Conservation (phyloP, 805 yeast genomes). For the Lipomyces starkeyi region DNA sequence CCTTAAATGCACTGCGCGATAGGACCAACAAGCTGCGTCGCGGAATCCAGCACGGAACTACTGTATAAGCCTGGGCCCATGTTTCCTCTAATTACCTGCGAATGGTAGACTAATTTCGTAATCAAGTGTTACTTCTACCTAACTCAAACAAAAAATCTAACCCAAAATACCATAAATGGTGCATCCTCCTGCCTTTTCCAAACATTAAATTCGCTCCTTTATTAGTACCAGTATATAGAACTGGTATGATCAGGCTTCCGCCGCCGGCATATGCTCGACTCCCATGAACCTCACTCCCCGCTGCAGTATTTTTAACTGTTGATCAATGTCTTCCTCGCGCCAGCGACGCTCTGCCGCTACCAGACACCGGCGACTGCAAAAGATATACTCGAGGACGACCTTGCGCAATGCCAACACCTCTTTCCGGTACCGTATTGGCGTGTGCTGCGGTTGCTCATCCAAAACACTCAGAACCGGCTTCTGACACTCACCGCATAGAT, state of each 20-base stretch:
- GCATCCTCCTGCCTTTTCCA: neutral
- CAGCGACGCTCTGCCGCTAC: constrained; percentile 23
- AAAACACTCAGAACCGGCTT: constrained; percentile 13
- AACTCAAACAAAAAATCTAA: neutral
- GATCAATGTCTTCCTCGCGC: constrained; percentile 32
- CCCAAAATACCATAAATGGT: neutral
- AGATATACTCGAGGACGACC: constrained; percentile 31
- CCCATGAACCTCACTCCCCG: constrained; percentile 31
- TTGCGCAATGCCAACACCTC: constrained; percentile 22
- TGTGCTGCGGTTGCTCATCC: constrained; percentile 4
- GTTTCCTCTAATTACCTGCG: no score
- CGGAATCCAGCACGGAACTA: no score
- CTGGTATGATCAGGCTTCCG: neutral
- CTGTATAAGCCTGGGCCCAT: no score
- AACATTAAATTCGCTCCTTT: neutral
- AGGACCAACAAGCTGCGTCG: no score
- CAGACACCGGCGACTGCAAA: constrained; percentile 32
- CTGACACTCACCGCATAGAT: constrained; percentile 27
- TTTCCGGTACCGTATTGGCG: constrained; percentile 23
- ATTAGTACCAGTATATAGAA: neutral
- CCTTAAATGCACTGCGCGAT: neutral
- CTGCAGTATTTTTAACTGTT: constrained; percentile 29
- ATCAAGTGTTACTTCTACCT: neutral
- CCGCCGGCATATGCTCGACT: neutral
- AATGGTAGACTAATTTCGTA: neutral